These are phyloP conservation scores for Fusarium avenaceum DNA, from an alignment of 2,329 filamentous ascomycete species.

Conservation along the genomic window DNA sequence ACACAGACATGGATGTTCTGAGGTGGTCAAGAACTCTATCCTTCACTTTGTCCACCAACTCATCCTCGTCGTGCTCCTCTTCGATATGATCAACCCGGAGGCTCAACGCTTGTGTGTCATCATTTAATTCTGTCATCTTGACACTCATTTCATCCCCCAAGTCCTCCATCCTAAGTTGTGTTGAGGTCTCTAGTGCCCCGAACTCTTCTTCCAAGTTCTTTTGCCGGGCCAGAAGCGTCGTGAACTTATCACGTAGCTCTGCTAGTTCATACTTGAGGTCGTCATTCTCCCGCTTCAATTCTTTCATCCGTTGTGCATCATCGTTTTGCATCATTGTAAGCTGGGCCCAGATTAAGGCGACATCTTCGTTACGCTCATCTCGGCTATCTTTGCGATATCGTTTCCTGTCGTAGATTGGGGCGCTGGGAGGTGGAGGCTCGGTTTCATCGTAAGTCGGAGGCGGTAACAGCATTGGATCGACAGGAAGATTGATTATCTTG, in stretches of 20 bases:
- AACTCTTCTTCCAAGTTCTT: conserved; percentile 11
- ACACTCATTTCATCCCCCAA: not conserved
- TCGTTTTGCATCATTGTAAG: conserved; percentile 2
- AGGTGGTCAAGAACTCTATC: conserved; percentile 15
- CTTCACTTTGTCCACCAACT: conserved; percentile 11
- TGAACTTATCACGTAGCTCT: conserved; percentile 7
- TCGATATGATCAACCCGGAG: not conserved
- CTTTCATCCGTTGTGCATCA: not conserved
- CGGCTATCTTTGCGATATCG: conserved; percentile 2
- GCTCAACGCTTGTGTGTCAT: not conserved
- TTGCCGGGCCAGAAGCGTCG: conserved; percentile 2
- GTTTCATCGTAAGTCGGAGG: not conserved
- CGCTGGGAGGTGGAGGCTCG: not conserved
- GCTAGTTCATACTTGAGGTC: conserved; percentile 9
- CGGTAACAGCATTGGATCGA: not conserved
- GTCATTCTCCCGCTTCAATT: not conserved
- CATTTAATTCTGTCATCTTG: not conserved
- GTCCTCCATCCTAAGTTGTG: not conserved
- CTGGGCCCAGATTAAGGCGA: conserved; percentile 21
- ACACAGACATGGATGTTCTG: not conserved
- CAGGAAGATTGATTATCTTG: conserved; percentile 11
- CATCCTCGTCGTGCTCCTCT: conserved; percentile 1
- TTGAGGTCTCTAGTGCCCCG: not conserved
- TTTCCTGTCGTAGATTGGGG: not conserved
- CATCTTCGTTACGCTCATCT: conserved; percentile 19